Evolutionary conservation across 768 basidiomycete genomes (phyloP).

Genomic region (Lactarius akahatsu): DNA sequence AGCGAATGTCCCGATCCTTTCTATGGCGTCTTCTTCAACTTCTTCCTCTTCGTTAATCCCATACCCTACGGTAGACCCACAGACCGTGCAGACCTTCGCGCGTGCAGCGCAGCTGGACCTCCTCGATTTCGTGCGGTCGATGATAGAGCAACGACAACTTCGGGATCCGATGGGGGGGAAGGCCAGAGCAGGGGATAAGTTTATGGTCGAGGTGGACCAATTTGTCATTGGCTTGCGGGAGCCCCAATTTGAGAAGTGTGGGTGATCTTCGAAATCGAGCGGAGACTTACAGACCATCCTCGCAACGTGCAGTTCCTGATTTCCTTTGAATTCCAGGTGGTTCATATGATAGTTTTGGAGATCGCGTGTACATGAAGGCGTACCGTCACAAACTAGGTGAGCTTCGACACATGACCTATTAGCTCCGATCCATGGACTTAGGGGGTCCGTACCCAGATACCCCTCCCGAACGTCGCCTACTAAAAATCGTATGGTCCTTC

Average conservation of each 20-base stretch:
- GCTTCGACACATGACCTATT: neutral
- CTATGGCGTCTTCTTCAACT: conserved; percentile 23
- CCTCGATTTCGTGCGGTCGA: conserved; percentile 27
- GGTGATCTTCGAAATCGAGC: conserved; percentile 15
- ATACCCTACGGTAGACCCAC: conserved; percentile 20
- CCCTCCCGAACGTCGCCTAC: conserved; percentile 23
- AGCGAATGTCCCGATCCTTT: conserved; percentile 14
- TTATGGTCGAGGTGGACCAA: conserved; percentile 28
- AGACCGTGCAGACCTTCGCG: conserved; percentile 20
- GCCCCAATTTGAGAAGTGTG: conserved; percentile 27
- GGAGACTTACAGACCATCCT: conserved; percentile 11
- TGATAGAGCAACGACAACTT: conserved; percentile 27
- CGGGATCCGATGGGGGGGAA: conserved; percentile 27
- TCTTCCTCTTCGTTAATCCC: conserved; percentile 20
- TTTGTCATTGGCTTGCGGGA: conserved; percentile 27
- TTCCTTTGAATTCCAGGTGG: conserved; percentile 17
- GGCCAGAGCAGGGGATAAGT: conserved; percentile 23
- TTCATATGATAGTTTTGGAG: conserved; percentile 26
- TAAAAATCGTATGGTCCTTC: conserved; percentile 27
- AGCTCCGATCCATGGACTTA: conserved; percentile 25
- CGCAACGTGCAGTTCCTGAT: conserved; percentile 22
- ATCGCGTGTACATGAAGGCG: conserved; percentile 29
- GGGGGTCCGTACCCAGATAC: conserved; percentile 23
- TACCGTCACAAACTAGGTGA: conserved; percentile 27
- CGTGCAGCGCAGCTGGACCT: conserved; percentile 22